Evolutionary conservation across 176 grass and related monocot species (phyloP), one percentile per base, ranked within the genome.

Genomic region (Carex cristatella): DNA sequence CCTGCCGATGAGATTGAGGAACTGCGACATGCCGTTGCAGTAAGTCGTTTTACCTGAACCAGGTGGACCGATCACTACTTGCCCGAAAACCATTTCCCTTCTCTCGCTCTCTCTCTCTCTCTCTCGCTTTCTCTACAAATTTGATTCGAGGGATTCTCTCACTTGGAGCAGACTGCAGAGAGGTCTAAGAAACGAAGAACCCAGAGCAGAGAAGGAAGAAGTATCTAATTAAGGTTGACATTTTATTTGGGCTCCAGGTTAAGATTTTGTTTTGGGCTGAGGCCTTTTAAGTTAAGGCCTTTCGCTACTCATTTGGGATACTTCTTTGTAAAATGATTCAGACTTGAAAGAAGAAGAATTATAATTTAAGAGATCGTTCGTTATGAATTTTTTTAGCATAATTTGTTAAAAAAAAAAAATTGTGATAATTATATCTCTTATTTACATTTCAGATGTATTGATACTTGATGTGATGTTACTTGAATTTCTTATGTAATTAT

Each of bases 31-130:
- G 77, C 96, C 91, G 85, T 98, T 98, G 85, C 96, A 98, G 88
- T 98, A 95, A 86, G 96, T 98, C 2, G 93, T 95, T 86, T 98
- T 98, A 73, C 96, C 96, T 42, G 91, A 95, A 78, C 96, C 96
- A 81, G 96, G 91, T 16, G 96, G 96, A 35, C 96, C 93, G 60
- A 98, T 98, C 71, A 98, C 96, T 66, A 90, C 88, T 80, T 98
- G 96, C 57, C 96, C 96, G 48, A 98, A 98, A 19, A 90, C 93
- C 96, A 98, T 98, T 73, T 56, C 70, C n/a, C 7, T 38, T 53
- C 31, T 42, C 46, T 82, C 12, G 11, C 51, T 68, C 84, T 35
- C 56, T 66, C 73, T 68, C 83, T 77, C 55, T 44, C 68, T 85
- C 67, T 14, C 48, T 61, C 18, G 10, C 46, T 44, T 48, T 74